phyloP scores from a whole-genome alignment of 2,329 filamentous ascomycete genomes.

The Celoporthe dispersa region DNA sequence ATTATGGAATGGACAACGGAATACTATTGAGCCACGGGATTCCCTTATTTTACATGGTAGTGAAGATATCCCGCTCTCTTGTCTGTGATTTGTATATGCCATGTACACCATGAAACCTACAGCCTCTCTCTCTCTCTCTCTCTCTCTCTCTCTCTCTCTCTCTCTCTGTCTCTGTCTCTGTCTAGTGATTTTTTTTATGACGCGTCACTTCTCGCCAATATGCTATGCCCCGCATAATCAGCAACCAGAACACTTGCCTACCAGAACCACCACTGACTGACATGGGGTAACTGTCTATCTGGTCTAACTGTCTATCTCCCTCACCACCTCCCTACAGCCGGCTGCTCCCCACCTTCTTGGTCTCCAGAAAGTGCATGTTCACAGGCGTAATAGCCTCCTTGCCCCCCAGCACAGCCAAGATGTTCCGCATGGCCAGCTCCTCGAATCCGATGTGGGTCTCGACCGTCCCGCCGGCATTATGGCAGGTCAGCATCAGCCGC shows the following conservation, averaged over 20 bases:
- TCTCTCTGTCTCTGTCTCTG: too few relatives aligned
- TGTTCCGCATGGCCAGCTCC: conserved; percentile 68
- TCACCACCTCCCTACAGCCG: not conserved
- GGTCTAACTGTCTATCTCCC: not conserved
- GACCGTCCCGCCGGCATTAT: conserved; percentile 69
- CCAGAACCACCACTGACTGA: too few relatives aligned
- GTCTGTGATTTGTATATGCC: too few relatives aligned
- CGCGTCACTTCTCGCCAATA: not conserved
- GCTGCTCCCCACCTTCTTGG: conserved; percentile 10
- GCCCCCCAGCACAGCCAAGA: conserved; percentile 61
- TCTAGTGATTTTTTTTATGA: too few relatives aligned
- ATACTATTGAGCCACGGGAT: not conserved
- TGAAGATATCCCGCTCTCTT: not conserved
- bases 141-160: too few relatives aligned
- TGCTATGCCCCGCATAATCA: not conserved
- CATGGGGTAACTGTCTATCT: too few relatives aligned
- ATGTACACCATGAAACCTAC: too few relatives aligned
- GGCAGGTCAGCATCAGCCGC: conserved; percentile 65
- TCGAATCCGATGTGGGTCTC: conserved; percentile 71
- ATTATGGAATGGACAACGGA: not conserved
- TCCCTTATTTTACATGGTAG: not conserved
- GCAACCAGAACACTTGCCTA: not conserved
- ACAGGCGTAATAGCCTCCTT: conserved; percentile 62
- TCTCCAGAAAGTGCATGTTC: conserved; percentile 59
- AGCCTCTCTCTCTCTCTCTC: not conserved